A percentile compares a stretch with the other conserved stretches of the same genome.
Evolutionary conservation across 2,329 filamentous ascomycete species (phyloP).

Genomic region (Berkeleyomyces basicola): DNA sequence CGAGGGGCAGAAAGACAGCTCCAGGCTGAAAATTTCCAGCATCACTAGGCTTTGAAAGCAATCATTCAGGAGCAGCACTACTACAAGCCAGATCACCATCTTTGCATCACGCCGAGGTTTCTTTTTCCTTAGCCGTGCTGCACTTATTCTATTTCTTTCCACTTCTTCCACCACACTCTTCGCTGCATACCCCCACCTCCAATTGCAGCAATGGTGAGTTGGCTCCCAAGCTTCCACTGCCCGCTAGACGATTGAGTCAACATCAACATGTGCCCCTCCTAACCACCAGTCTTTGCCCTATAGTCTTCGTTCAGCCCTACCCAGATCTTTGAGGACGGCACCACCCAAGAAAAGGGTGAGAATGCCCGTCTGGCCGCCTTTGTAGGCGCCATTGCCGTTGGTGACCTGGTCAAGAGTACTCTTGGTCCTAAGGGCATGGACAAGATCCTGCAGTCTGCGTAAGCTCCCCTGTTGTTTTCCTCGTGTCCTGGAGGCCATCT

Average conservation of each 20-base stretch:
- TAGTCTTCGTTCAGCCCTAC: conserved; percentile 59
- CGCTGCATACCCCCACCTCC: conserved; percentile 3
- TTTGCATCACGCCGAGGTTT: conserved; percentile 8
- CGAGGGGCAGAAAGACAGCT: conserved; percentile 2
- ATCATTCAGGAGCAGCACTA: conserved; percentile 9
- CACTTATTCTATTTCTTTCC: neutral
- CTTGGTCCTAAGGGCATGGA: conserved; percentile 98
- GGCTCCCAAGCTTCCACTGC: neutral
- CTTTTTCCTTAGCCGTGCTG: conserved; percentile 5
- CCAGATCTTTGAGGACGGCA: conserved; percentile 95
- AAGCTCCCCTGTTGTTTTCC: conserved; percentile 22
- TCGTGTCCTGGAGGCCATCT: neutral
- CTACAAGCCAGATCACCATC: conserved; percentile 12
- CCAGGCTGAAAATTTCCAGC: conserved; percentile 13
- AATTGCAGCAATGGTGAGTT: conserved; percentile 12
- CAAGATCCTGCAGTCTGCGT: conserved; percentile 93
- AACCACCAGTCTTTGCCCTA: conserved; percentile 1
- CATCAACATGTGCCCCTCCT: conserved; percentile 11
- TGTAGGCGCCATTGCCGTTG: conserved; percentile 93
- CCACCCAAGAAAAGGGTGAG: conserved; percentile 94
- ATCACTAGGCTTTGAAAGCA: conserved; percentile 1
- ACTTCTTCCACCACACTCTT: neutral
- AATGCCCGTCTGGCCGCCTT: conserved; percentile 98
- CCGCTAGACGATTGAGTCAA: neutral
- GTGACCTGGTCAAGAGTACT: conserved; percentile 93